Evolutionary conservation across 1,284 basidiomycete species (phyloP).

Genomic region (Malassezia yamatoensis): DNA sequence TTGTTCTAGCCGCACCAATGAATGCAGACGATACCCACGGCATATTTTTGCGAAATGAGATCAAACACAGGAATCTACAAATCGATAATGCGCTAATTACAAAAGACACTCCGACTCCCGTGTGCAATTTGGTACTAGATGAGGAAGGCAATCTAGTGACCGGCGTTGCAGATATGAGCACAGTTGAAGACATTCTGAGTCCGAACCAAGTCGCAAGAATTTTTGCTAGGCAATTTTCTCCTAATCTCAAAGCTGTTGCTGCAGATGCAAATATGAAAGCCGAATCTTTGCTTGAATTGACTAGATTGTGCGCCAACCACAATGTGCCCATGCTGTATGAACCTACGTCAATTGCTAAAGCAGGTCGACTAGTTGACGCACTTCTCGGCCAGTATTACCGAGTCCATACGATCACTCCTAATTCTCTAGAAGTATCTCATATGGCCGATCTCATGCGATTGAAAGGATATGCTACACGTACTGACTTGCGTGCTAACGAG

Average conservation of each 20-base stretch:
- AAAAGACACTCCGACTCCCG: constrained; percentile 56
- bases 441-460: neutral
- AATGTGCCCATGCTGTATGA: constrained; percentile 50
- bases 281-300: constrained; percentile 54
- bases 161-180: constrained; percentile 81
- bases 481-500: neutral
- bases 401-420: constrained; percentile 33
- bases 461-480: neutral
- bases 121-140: constrained; percentile 76
- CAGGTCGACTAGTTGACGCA: constrained; percentile 58
- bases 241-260: constrained; percentile 56
- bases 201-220: neutral
- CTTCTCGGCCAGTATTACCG: constrained; percentile 26
- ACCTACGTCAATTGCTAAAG: constrained; percentile 77
- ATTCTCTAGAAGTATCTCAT: constrained; percentile 1
- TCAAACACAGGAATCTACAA: constrained; percentile 61
- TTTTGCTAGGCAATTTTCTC: constrained; percentile 50
- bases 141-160: constrained; percentile 61
- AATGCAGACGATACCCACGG: constrained; percentile 42
- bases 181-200: constrained; percentile 5
- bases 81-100: constrained; percentile 62
- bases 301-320: constrained; percentile 36
- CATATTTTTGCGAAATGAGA: constrained; percentile 57
- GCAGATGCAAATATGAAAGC: constrained; percentile 71
- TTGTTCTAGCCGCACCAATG: constrained; percentile 49